Conservation (phyloP, 352 stramenopile genomes). For the Pythium myriotylum region DNA sequence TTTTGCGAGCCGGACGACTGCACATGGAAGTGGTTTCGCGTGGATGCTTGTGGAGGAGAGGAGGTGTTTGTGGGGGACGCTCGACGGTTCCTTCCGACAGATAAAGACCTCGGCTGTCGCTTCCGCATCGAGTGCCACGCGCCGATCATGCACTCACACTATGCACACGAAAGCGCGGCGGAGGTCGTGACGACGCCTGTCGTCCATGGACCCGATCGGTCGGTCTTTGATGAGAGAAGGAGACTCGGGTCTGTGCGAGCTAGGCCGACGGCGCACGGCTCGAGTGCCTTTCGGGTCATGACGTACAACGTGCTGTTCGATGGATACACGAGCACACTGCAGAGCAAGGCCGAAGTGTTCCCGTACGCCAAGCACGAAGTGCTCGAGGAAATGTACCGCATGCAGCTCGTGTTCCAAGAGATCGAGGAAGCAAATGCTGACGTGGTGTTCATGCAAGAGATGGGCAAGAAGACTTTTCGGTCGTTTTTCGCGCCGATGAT, state of each 20-base stretch:
- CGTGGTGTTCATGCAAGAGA: constrained; percentile 76
- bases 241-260: constrained; percentile 21
- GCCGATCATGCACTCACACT: constrained; percentile 33
- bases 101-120: constrained; percentile 39
- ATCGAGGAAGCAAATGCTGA: constrained; percentile 65
- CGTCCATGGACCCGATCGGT: constrained; percentile 47
- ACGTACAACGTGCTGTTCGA: constrained; percentile 83
- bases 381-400: constrained; percentile 67
- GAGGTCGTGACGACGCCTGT: constrained; percentile 40
- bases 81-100: constrained; percentile 44
- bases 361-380: constrained; percentile 47
- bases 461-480: constrained; percentile 57
- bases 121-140: constrained; percentile 66
- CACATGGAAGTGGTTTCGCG: constrained; percentile 59
- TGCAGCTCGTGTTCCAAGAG: constrained; percentile 77
- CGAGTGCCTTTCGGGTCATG: constrained; percentile 65
- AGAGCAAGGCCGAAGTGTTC: constrained; percentile 63
- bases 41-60: constrained; percentile 28
- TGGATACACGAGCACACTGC: constrained; percentile 65
- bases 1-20: constrained; percentile 71
- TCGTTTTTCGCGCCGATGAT: constrained; percentile 67
- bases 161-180: constrained; percentile 41
- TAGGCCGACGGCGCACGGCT: constrained; percentile 7
- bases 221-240: constrained; percentile 50
- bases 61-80: constrained; percentile 21